Conservation (phyloP, 179 eudicot genomes). For the Spergularia azorica region DNA sequence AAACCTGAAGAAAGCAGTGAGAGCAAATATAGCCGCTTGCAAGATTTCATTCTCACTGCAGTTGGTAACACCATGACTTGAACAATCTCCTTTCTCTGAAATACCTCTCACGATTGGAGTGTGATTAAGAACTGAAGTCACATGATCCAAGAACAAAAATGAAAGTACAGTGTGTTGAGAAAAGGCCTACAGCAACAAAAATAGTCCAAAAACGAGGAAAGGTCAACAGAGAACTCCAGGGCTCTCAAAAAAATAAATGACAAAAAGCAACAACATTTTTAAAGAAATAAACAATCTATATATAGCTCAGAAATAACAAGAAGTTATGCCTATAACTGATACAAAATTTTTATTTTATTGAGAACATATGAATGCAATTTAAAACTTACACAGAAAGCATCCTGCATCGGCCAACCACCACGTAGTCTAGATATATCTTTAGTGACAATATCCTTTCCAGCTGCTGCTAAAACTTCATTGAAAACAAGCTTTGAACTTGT, state of each 20-base stretch:
- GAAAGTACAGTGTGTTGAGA: slow-evolving; percentile 86
- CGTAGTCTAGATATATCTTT: slow-evolving; percentile 96
- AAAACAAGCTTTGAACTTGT: slow-evolving; percentile 80
- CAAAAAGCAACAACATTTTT: neutral
- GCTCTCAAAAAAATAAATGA: neutral
- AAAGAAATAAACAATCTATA: neutral
- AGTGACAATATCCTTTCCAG: slow-evolving; percentile 88
- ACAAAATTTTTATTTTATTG: no score
- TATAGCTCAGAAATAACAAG: neutral
- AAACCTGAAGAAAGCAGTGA: slow-evolving; percentile 95
- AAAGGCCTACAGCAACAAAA: slow-evolving; percentile 61
- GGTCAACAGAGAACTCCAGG: neutral
- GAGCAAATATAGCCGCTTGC: slow-evolving; percentile 87
- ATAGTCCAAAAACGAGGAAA: neutral
- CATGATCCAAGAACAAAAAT: slow-evolving; percentile 78
- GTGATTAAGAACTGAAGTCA: slow-evolving; percentile 63
- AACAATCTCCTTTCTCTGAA: slow-evolving; percentile 61
- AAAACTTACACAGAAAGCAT: slow-evolving; percentile 84
- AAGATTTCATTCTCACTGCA: slow-evolving; percentile 54
- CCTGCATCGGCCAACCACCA: slow-evolving; percentile 99
- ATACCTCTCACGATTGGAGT: slow-evolving; percentile 49
- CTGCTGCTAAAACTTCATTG: slow-evolving; percentile 84
- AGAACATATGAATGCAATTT: slow-evolving; percentile 4
- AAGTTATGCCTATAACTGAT: neutral
- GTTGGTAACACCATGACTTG: slow-evolving; percentile 41